Percentiles rank a stretch among this genome's conserved stretches.
These are phyloP conservation scores for Neonothopanus nambi DNA, from an alignment of 1,284 basidiomycete genomes.

Conservation along the genomic window DNA sequence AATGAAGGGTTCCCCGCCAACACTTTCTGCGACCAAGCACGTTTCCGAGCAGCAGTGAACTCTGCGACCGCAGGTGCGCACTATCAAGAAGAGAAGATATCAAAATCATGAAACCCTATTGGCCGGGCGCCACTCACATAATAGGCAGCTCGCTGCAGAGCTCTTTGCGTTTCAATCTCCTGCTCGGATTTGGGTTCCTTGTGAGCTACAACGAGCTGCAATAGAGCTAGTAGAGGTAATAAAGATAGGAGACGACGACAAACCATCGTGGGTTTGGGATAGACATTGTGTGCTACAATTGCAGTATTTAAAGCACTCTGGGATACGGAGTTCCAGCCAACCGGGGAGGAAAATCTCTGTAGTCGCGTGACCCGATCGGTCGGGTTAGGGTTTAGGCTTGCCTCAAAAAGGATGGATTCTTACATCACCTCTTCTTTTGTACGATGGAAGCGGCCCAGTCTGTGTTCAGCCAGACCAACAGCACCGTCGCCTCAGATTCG, in stretches of 20 bases:
- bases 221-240: not conserved
- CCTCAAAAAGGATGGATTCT: too few relatives aligned
- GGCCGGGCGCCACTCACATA: constrained; percentile 34
- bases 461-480: constrained; percentile 5
- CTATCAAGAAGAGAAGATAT: constrained; percentile 23
- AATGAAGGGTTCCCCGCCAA: constrained; percentile 40
- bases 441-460: constrained; percentile 12
- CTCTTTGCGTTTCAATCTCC: constrained; percentile 45
- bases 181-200: constrained; percentile 40
- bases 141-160: constrained; percentile 48
- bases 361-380: too few relatives aligned
- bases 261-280: constrained; percentile 6
- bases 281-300: too few relatives aligned
- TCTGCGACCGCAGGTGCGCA: constrained; percentile 50
- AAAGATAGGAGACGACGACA: constrained; percentile 1
- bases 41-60: constrained; percentile 46
- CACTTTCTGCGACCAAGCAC: constrained; percentile 44
- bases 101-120: not conserved
- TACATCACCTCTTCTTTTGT: too few relatives aligned
- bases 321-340: too few relatives aligned
- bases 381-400: too few relatives aligned
- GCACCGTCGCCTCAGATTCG: constrained; percentile 3
- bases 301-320: too few relatives aligned
- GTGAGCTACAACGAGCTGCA: constrained; percentile 33
- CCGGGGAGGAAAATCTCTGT: too few relatives aligned